Conservation (phyloP, 805 yeast species). For the Kluyveromyces lactis region DNA sequence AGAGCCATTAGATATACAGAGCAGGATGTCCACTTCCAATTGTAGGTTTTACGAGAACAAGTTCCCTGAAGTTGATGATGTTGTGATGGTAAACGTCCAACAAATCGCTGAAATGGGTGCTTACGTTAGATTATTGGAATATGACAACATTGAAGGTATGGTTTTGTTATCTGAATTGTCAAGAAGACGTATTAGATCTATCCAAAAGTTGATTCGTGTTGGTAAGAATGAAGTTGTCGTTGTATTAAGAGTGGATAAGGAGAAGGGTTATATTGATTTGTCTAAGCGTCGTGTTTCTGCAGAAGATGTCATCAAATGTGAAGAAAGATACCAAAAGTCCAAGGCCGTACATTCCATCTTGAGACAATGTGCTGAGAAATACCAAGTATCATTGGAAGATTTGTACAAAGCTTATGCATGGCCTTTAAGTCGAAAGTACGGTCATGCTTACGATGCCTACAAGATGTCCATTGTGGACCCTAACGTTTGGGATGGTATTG, state of each 20-base stretch:
- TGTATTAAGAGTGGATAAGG: conserved; percentile 95
- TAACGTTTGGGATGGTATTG: conserved; percentile 72
- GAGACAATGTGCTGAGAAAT: conserved; percentile 97
- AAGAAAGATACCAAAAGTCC: conserved; percentile 92
- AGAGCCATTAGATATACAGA: background rate
- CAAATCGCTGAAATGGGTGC: conserved; percentile 99
- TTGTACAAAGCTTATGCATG: conserved; percentile 88
- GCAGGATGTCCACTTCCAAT: conserved; percentile 69
- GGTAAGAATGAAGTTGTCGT: conserved; percentile 98
- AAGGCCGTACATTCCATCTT: conserved; percentile 97
- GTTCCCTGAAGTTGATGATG: conserved; percentile 97
- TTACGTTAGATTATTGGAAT: conserved; percentile 88
- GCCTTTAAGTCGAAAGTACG: conserved; percentile 93
- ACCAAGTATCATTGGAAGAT: conserved; percentile 75
- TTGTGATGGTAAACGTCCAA: conserved; percentile 97
- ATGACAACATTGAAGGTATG: conserved; percentile 99
- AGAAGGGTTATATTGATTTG: conserved; percentile 95
- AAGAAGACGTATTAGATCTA: conserved; percentile 97
- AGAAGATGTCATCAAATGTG: conserved; percentile 95
- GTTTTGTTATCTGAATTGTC: conserved; percentile 90
- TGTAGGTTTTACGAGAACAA: conserved; percentile 97
- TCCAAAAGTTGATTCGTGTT: conserved; percentile 94
- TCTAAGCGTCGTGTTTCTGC: conserved; percentile 97
- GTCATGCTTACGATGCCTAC: conserved; percentile 97
- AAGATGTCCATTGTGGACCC: conserved; percentile 89